A percentile compares a stretch with the other conserved stretches of the same genome.
Conservation (phyloP, 2,329 filamentous ascomycete genomes). For the Neopestalotiopsis sp. region DNA sequence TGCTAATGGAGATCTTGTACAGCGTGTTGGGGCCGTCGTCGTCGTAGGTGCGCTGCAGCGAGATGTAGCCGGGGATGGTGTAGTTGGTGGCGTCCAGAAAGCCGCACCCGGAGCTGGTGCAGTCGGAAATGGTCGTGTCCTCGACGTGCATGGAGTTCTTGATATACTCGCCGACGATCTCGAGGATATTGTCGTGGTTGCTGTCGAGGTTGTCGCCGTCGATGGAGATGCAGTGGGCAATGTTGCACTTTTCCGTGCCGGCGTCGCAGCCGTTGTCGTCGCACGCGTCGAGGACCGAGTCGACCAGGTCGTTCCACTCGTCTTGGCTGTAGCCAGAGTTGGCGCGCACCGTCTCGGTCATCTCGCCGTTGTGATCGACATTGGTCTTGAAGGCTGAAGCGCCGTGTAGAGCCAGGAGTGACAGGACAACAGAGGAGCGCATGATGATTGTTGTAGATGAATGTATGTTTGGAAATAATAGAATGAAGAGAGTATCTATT, state of each 20-base stretch:
- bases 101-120: conserved; percentile 20
- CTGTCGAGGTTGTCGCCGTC: conserved; percentile 21
- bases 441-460: conserved; percentile 3
- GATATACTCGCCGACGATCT: conserved; percentile 20
- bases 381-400: conserved; percentile 19
- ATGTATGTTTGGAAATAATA: not conserved
- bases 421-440: conserved; percentile 6
- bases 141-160: conserved; percentile 20
- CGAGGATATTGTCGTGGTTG: conserved; percentile 20
- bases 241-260: conserved; percentile 20
- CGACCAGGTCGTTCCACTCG: conserved; percentile 21
- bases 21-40: conserved; percentile 12
- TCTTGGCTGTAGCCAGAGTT: conserved; percentile 18
- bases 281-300: conserved; percentile 21
- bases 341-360: conserved; percentile 19
- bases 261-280: conserved; percentile 22
- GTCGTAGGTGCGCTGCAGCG: conserved; percentile 19
- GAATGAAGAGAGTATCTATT: not conserved
- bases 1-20: conserved; percentile 19
- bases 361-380: conserved; percentile 19
- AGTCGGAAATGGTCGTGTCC: conserved; percentile 19
- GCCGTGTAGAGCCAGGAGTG: conserved; percentile 20
- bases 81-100: conserved; percentile 19
- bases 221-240: conserved; percentile 21
- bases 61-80: conserved; percentile 20